Evolutionary conservation across 2,329 filamentous ascomycete species (phyloP).

Genomic region (Dactylellina haptotyla): DNA sequence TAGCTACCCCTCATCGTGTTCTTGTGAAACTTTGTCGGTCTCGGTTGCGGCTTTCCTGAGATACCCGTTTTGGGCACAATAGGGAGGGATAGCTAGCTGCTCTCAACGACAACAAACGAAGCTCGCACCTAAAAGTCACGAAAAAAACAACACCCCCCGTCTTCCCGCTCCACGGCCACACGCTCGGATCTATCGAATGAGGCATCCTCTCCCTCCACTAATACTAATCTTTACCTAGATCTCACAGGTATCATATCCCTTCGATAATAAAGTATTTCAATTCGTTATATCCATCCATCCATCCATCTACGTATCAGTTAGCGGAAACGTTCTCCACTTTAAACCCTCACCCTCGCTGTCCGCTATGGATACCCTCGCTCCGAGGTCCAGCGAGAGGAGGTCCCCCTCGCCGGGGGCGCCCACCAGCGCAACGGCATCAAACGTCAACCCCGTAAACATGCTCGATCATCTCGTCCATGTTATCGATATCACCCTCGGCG

Average conservation of each 20-base stretch:
- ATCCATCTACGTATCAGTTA: too few species aligned
- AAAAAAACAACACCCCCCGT: not conserved
- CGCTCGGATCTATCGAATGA: slow-evolving; percentile 7
- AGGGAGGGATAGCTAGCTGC: slow-evolving; percentile 30
- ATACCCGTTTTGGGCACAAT: too few species aligned
- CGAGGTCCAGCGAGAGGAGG: slow-evolving; percentile 50
- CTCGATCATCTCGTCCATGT: slow-evolving; percentile 78
- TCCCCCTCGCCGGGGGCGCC: slow-evolving; percentile 49
- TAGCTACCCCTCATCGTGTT: not conserved
- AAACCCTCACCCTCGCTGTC: slow-evolving; percentile 3
- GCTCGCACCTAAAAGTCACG: too few species aligned
- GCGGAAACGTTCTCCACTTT: too few species aligned
- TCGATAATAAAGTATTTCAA: slow-evolving; percentile 33
- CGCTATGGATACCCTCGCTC: slow-evolving; percentile 47
- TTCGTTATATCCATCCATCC: not conserved
- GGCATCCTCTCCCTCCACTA: slow-evolving; percentile 2
- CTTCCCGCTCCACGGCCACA: not conserved
- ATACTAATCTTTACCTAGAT: slow-evolving; percentile 15
- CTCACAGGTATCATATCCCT: slow-evolving; percentile 1
- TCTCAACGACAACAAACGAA: not conserved
- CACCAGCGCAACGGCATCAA: slow-evolving; percentile 27
- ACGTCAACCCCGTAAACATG: slow-evolving; percentile 73
- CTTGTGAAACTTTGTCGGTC: slow-evolving; percentile 8
- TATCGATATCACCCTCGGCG: slow-evolving; percentile 78
- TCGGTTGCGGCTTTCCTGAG: not conserved